Conservation (phyloP, 2,329 filamentous ascomycete genomes). For the Fusarium nisikadoi region DNA sequence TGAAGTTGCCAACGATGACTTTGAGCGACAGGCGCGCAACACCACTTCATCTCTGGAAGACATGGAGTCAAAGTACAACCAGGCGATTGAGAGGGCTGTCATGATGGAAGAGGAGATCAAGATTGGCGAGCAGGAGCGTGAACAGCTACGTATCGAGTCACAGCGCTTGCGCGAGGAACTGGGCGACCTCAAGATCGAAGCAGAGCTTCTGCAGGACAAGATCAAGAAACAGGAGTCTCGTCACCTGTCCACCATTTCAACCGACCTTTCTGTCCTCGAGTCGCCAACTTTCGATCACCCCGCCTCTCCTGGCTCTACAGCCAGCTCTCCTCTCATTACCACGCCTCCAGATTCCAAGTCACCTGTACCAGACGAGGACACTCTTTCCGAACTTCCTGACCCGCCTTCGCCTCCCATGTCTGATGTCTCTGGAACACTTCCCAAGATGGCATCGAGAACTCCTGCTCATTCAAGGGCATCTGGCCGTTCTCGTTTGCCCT, state of each 20-base stretch:
- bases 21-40: conserved; percentile 94
- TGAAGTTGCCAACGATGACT: conserved; percentile 98
- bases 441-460: conserved; percentile 57
- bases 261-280: conserved; percentile 70
- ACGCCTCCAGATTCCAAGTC: conserved; percentile 83
- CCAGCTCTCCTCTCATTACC: conserved; percentile 88
- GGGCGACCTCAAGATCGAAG: conserved; percentile 92
- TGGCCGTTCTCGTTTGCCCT: conserved; percentile 59
- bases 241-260: conserved; percentile 68
- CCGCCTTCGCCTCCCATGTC: conserved; percentile 95
- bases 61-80: conserved; percentile 95
- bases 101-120: conserved; percentile 96
- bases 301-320: conserved; percentile 81
- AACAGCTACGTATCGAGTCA: conserved; percentile 86
- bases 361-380: conserved; percentile 60
- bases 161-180: conserved; percentile 92
- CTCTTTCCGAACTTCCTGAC: conserved; percentile 75
- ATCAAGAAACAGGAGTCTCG: conserved; percentile 75
- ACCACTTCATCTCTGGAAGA: conserved; percentile 96
- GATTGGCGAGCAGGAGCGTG: conserved; percentile 89
- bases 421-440: conserved; percentile 75
- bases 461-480: conserved; percentile 51
- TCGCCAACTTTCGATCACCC: conserved; percentile 79
- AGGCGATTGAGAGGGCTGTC: conserved; percentile 89
- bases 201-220: conserved; percentile 94